Evolutionary conservation across 148 eudicot genomes (phyloP), one percentile per base, ranked within the genome.

Genomic region (Beta vulgaris): DNA sequence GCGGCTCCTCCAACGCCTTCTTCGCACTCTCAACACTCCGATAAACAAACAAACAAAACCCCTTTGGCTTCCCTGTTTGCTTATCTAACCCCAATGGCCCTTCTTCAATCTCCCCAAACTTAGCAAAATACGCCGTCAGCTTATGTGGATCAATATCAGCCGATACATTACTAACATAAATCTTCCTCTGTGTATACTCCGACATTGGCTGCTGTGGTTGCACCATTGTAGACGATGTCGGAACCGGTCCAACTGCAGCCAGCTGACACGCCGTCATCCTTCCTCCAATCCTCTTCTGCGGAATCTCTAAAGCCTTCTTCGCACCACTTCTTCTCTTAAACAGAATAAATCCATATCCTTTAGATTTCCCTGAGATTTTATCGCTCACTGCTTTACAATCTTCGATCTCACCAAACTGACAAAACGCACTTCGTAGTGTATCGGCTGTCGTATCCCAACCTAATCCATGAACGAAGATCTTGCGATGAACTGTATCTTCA

Each of bases 1-100:
- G 93, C 0, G 99, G 98, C 83, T 92, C 99, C 77, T 90, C 98
- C 73, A 95, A 73, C 0, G 97, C 93, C 84, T 82, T 91, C 80
- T 64, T 84, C 0, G 98, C 94, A 57, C 96, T 80, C 72, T 90
- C 98, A 0, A 85, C 72, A 3, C 74, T 77, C 86, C 82, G 91
- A 53, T 92, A 95, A 21, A 95, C 98, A 76, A 92, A 95, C 58
- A 95, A 64, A 43, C 92, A 88, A 59, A 95, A 95, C 73, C 99
- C 99, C n/a, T 86, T 95, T 0, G 92, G 91, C 78, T 82, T 95
- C 73, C 98, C 98, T 1, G 94, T 90, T 14, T 71, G 82, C 85
- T 89, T 92, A 71, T 95, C 99, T 21, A 95, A 78, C 25, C 99
- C 99, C 36, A 95, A 65, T 0, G 99, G 99, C 19, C 99, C 99